phyloP scores from a whole-genome alignment of 2,329 filamentous ascomycete species.

The Ophiostoma perfectum region DNA sequence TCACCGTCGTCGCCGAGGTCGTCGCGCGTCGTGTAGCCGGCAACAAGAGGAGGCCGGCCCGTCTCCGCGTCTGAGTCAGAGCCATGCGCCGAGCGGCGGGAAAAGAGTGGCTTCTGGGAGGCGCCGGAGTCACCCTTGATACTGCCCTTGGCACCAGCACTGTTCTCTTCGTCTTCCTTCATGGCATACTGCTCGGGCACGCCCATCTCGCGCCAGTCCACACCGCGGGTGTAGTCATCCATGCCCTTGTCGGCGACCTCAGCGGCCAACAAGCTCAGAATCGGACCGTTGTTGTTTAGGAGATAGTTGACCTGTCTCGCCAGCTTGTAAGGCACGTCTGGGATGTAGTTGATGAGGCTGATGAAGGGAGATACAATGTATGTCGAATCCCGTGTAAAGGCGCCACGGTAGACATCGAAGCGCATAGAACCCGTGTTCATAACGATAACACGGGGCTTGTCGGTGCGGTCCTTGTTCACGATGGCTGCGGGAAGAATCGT shows the following conservation, averaged over 20 bases:
- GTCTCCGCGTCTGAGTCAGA: slow-evolving; percentile 31
- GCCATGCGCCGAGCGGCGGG: neutral
- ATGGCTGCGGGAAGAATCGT: slow-evolving; percentile 67
- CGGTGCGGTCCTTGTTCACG: slow-evolving; percentile 43
- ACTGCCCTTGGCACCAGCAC: slow-evolving; percentile 2
- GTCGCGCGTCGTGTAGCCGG: slow-evolving; percentile 84
- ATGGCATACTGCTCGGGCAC: slow-evolving; percentile 43
- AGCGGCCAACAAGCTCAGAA: slow-evolving; percentile 36
- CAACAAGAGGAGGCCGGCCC: slow-evolving; percentile 41
- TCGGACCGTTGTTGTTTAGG: slow-evolving; percentile 51
- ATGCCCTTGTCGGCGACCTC: slow-evolving; percentile 18
- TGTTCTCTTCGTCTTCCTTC: slow-evolving; percentile 24
- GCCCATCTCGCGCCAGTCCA: slow-evolving; percentile 44
- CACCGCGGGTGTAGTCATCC: slow-evolving; percentile 22
- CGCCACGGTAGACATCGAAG: slow-evolving; percentile 91
- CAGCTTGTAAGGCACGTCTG: slow-evolving; percentile 71
- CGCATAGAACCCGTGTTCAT: slow-evolving; percentile 87
- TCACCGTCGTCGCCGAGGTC: slow-evolving; percentile 80
- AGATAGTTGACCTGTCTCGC: slow-evolving; percentile 63
- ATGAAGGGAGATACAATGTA: slow-evolving; percentile 85
- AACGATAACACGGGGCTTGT: slow-evolving; percentile 62
- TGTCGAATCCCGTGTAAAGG: slow-evolving; percentile 81
- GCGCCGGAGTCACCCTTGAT: neutral
- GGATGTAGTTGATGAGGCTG: slow-evolving; percentile 69
- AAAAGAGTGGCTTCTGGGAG: slow-evolving; percentile 17